Base-by-base conservation (phyloP, 2,329 filamentous ascomycete species). In the Coniochaeta prunicola region DNA sequence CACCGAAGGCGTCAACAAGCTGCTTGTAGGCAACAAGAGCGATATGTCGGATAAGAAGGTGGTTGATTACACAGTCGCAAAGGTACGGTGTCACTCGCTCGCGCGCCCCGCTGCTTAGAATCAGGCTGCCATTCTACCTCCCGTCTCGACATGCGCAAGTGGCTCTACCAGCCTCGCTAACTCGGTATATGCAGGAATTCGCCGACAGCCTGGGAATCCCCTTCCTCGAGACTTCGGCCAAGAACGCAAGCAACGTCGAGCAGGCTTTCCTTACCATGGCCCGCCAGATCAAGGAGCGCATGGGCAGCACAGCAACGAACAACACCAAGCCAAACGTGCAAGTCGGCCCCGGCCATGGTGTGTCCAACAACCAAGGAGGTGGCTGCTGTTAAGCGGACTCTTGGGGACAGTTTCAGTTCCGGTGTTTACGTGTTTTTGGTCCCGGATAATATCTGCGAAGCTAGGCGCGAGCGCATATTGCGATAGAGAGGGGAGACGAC, bases 41-140 rank as follows among this genome's bases (percentile, higher is more conserved):
- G 94, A 99, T 90, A 97, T 99, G 92, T 87, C 93, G 61, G 94
- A 99, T 80, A 99, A 99, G 90, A 99, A 97, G 84, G 94, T 97
- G 42, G 94, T 99, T 63, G 94, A 99, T 77, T 99, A 99, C 85
- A 96, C 92, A 64, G 94, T 97, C 67, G 94, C 94, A 68, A 99
- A 99, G 91, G 94, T 97, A 81, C 62, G 36, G 26, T 34, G 12
- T 33, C 45, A 34, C 53, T 24, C 19, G 50, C 28, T 21, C 26
- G 19, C n/a, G 19, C 26, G 15, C 26, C 21, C 21, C 30, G 6
- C 33, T 42, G 19, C 19, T 36, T 17, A 17, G 28, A 26, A 53
- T 38, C 56, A 57, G 28, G 45, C 38, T 42, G 38, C 38, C n/a
- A 42, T 19, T 19, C n/a, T 4, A 21, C 17, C 10, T 9, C 21